Evolutionary conservation across 257 asterid species (phyloP), one percentile per base, ranked within the genome.

Genomic region (Salvia miltiorrhiza): DNA sequence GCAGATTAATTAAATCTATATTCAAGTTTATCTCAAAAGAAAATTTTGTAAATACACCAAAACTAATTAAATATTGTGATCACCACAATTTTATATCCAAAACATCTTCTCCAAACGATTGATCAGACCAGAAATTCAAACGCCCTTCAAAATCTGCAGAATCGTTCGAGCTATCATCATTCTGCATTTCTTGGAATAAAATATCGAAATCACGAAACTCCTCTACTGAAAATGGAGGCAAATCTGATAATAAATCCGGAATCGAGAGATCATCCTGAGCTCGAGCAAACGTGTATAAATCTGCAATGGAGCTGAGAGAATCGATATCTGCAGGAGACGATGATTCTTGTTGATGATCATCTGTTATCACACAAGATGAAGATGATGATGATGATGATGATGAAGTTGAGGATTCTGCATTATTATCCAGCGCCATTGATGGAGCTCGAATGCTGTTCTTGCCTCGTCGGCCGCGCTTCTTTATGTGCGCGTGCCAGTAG

Each of bases 401-500:
- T n/a, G n/a, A n/a, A n/a, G n/a, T n/a, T n/a, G n/a, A n/a, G n/a
- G n/a, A n/a, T n/a, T n/a, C n/a, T n/a, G n/a, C n/a, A n/a, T n/a
- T n/a, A n/a, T n/a, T n/a, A n/a, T 16, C 16, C 10, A 4, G 23
- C 24, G 7, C 16, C 26, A 2, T 16, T n/a, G n/a, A n/a, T 10
- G 23, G 53, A 5, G 8, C 7, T 45, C 9, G 9, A 41, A 17
- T 1, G 32, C 20, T n/a, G n/a, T n/a, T 3, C 7, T 50, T 50
- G 17, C 61, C 60, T 33, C 54, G 23, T 28, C 54, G 43, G 0
- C 6, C 39, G 3, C 71, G 70, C 53, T 82, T 84, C 73, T 76
- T 75, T 3, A 86, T 75, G 65, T 74, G 80, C 53, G 88, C 76
- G 37, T 84, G 86, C 85, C 84, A 86, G 5, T 80, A 75, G 20